Evolutionary conservation across 352 stramenopile species (phyloP).

Genomic region (Pythium oligandrum): DNA sequence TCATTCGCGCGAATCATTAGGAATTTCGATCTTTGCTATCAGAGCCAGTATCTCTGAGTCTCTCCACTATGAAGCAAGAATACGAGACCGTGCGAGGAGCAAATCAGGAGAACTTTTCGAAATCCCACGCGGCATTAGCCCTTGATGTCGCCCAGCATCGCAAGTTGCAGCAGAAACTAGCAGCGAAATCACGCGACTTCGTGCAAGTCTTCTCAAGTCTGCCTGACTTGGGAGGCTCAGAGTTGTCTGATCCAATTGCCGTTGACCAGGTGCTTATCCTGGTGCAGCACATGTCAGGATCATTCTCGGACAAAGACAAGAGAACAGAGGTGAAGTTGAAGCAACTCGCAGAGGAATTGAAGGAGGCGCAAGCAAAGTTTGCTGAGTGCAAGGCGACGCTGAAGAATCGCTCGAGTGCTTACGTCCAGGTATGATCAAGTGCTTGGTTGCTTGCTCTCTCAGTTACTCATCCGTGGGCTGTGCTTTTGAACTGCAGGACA

Average conservation of each 20-base stretch:
- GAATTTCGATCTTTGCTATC: constrained; percentile 75
- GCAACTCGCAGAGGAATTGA: constrained; percentile 29
- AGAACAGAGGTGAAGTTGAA: constrained; percentile 19
- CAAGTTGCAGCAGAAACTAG: constrained; percentile 64
- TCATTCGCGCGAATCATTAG: constrained; percentile 12
- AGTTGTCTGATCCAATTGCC: constrained; percentile 17
- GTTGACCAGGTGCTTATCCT: constrained; percentile 13
- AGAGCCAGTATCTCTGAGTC: constrained; percentile 64
- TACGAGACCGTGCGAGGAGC: constrained; percentile 52
- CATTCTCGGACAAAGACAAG: constrained; percentile 23
- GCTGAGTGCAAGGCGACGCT: constrained; percentile 17
- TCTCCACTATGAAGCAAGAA: constrained; percentile 75
- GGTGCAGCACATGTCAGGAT: constrained; percentile 15
- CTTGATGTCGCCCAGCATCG: constrained; percentile 35
- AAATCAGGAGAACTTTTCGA: constrained; percentile 67
- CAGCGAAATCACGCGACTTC: constrained; percentile 35
- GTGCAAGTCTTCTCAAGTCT: constrained; percentile 13
- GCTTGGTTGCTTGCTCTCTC: neutral
- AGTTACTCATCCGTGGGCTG: neutral
- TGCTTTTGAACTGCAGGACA: constrained; percentile 34
- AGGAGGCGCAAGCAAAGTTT: constrained; percentile 29
- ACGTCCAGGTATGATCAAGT: constrained; percentile 35
- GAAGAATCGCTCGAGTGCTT: constrained; percentile 40
- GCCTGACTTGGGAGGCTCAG: constrained; percentile 17
- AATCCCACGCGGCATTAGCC: constrained; percentile 37